Evolutionary conservation across 495 filamentous ascomycete genomes (phyloP).

Genomic region (Letharia lupina): DNA sequence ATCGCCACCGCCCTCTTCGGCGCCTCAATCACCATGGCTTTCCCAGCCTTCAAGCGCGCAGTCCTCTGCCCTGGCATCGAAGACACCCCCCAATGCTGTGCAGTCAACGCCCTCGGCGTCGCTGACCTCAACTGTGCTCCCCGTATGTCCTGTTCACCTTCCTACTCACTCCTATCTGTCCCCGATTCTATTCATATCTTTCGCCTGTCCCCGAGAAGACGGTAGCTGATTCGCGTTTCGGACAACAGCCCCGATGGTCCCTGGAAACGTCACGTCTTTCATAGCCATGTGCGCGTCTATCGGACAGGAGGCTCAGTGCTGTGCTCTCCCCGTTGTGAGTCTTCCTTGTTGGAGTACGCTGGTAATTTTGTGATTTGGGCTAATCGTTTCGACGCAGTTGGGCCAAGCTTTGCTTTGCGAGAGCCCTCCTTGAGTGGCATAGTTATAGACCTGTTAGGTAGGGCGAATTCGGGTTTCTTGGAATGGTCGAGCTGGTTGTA

Average conservation of each 20-base stretch:
- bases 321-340: not conserved
- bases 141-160: not conserved
- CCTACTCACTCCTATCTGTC: not conserved
- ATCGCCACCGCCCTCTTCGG: not conserved
- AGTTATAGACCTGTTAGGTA: no score
- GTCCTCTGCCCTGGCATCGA: not conserved
- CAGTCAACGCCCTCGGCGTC: not conserved
- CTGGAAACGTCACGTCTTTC: not conserved
- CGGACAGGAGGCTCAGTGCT: conserved; percentile 5
- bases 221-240: not conserved
- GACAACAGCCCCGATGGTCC: not conserved
- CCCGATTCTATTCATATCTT: not conserved
- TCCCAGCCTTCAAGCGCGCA: not conserved
- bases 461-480: no score
- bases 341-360: not conserved
- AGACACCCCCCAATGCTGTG: not conserved
- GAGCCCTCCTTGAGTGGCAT: not conserved
- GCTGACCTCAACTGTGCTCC: not conserved
- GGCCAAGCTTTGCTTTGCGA: not conserved
- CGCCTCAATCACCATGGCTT: not conserved
- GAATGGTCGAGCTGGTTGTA: no score
- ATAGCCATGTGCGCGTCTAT: not conserved
- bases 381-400: not conserved
- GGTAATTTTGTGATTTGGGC: not conserved
- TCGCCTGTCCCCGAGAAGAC: not conserved